A percentile compares a stretch with the other conserved stretches of the same genome.
Evolutionary conservation across 2,329 filamentous ascomycete genomes (phyloP).

Genomic region (Dryadomyces quercus-mongolicae): DNA sequence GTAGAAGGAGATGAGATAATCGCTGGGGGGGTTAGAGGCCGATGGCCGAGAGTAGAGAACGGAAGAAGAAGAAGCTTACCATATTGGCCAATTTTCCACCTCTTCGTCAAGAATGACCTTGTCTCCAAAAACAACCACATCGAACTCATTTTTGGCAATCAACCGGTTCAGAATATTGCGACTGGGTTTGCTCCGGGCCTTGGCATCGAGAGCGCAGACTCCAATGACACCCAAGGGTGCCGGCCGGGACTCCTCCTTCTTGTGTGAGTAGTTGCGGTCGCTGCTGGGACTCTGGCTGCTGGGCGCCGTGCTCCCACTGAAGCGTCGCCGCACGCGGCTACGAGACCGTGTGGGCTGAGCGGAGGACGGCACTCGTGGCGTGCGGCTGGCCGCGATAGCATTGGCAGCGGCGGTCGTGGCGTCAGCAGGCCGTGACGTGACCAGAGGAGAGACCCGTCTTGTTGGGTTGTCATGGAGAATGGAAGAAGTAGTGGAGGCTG

Average conservation of each 20-base stretch:
- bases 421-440: not conserved
- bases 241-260: conserved; percentile 50
- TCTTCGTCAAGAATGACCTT: conserved; percentile 97
- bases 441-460: not conserved
- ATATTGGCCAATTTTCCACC: conserved; percentile 91
- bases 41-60: not conserved
- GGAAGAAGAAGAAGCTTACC: conserved; percentile 30
- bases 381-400: conserved; percentile 10
- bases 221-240: conserved; percentile 62
- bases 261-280: conserved; percentile 38
- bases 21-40: conserved; percentile 32
- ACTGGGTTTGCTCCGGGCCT: conserved; percentile 93
- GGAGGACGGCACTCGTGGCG: conserved; percentile 5
- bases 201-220: conserved; percentile 89
- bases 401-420: not conserved
- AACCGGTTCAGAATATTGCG: conserved; percentile 90
- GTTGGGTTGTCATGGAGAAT: not conserved
- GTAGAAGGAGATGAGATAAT: conserved; percentile 97
- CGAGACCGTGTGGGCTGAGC: conserved; percentile 28
- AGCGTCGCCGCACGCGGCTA: conserved; percentile 59
- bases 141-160: conserved; percentile 83
- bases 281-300: conserved; percentile 73
- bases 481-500: conserved; percentile 23
- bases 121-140: conserved; percentile 95
- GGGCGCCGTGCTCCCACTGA: conserved; percentile 70